Base-by-base conservation (phyloP, 2,329 filamentous ascomycete species). In the Fusarium sp. region DNA sequence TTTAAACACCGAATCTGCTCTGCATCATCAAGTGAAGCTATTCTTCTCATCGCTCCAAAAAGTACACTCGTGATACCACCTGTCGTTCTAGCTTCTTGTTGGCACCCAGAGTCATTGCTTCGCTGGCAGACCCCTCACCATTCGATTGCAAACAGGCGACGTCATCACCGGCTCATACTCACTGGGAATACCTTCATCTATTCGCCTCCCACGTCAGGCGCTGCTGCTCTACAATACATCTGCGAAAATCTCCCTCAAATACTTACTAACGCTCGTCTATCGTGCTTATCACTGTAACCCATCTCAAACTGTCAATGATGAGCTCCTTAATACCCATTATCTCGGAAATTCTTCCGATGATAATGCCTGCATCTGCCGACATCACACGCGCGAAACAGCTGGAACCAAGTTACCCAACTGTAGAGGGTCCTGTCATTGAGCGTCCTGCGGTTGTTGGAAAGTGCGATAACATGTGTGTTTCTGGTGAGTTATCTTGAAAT, bases 401-500 rank as follows among this genome's bases (percentile, higher is more conserved):
- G 77, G 48, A 83, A 79, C 75, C 82, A 72, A 54, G 69, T 7
- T 52, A 75, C 55, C 74, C 75, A 23, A 75, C 74, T 4, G 75
- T 74, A 26, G 72, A 76, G 38, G 77, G 75, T 1, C 71, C 76
- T 11, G 74, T 77, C 28, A 71, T 73, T 23, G 75, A 80, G 59
- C 74, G 79, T 56, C 81, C 83, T 50, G 90, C 89, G n/a, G 83
- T 93, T 47, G 82, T 89, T 44, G 83, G 86, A 73, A 85, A 87
- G 75, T 88, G 85, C 53, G 86, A 89, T 61, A 86, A 85, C 62
- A 85, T 93, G 77, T 91, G 90, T 74, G 88, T 89, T 28, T 88
- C 88, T 44, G 84, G 89, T 86, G 77, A 80, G 86, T 72, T 50
- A 24, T 47, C 49, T 44, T 32, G 2, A 30, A 46, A 2, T 2